Conservation (phyloP, 441 rosid genomes). For the Arabidopsis hybrid region DNA sequence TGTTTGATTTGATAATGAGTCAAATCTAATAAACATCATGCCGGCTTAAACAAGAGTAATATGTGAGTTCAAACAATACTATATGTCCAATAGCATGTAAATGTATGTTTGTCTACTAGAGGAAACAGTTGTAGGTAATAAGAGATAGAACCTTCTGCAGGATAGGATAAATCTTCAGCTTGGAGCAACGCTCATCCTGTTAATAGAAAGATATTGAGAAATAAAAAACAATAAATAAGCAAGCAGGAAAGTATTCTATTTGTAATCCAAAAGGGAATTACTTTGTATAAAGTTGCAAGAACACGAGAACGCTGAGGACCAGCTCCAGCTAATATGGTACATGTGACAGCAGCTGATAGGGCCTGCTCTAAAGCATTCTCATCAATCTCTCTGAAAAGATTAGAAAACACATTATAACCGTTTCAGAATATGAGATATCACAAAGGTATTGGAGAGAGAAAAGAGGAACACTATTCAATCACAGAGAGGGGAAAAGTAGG, state of each 20-base stretch:
- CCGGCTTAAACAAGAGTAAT: conserved; percentile 9
- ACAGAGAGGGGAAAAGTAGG: neutral
- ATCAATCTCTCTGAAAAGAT: conserved; percentile 72
- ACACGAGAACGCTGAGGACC: conserved; percentile 99
- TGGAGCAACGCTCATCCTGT: conserved; percentile 98
- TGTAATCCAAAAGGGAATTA: conserved; percentile 33
- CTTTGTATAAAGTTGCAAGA: conserved; percentile 96
- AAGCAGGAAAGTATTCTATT: conserved; percentile 10
- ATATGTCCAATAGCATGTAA: no score
- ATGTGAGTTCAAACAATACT: conserved; percentile 22
- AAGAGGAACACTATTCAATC: conserved; percentile 8
- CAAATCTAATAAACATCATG: neutral
- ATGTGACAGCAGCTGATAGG: conserved; percentile 94
- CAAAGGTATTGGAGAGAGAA: neutral
- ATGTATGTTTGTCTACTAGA: neutral
- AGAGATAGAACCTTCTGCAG: conserved; percentile 78
- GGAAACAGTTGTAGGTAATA: conserved; percentile 16
- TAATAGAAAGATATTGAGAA: conserved; percentile 24
- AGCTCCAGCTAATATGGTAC: conserved; percentile 97
- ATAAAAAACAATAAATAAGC: conserved; percentile 12
- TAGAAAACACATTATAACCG: neutral
- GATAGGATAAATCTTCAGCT: conserved; percentile 92
- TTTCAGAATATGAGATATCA: neutral
- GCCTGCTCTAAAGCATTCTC: conserved; percentile 97
- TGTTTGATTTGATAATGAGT: neutral